Conservation (phyloP, 495 filamentous ascomycete species). For the Pseudevernia furfuracea region DNA sequence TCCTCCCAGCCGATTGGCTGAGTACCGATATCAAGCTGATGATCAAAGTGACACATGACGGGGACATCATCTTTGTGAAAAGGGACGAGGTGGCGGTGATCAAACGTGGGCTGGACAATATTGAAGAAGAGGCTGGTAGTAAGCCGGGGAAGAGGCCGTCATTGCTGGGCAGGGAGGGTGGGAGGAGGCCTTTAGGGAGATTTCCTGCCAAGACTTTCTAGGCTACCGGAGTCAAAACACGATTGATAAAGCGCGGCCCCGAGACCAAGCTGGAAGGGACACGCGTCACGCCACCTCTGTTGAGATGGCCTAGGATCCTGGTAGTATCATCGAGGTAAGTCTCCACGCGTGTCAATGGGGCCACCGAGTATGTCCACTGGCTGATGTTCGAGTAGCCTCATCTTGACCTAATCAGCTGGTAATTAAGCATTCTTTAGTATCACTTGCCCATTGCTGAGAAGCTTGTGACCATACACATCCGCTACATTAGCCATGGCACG, state of each 20-base stretch:
- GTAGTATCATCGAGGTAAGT: neutral
- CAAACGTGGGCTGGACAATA: slow-evolving; percentile 26
- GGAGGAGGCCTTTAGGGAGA: neutral
- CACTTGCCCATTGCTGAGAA: neutral
- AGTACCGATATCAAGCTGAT: slow-evolving; percentile 17
- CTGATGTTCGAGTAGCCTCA: neutral
- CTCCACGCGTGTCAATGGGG: neutral
- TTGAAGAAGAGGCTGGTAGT: neutral
- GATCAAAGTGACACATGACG: slow-evolving; percentile 21
- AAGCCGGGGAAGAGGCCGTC: neutral
- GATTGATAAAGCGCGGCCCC: neutral
- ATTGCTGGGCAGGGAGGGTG: neutral
- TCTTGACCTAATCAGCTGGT: neutral
- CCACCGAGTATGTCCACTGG: neutral
- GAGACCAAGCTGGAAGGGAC: neutral
- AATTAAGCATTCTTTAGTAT: neutral
- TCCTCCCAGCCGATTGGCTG: slow-evolving; percentile 26
- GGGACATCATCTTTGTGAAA: slow-evolving; percentile 29
- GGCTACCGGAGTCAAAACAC: neutral
- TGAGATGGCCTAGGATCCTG: neutral
- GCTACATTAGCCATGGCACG: too few relatives aligned
- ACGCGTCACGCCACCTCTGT: neutral
- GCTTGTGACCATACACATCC: too few relatives aligned
- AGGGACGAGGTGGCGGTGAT: slow-evolving; percentile 30
- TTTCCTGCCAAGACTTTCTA: neutral